Evolutionary conservation across 169 alveolate species (phyloP).

Genomic region (Babesia bigemina): DNA sequence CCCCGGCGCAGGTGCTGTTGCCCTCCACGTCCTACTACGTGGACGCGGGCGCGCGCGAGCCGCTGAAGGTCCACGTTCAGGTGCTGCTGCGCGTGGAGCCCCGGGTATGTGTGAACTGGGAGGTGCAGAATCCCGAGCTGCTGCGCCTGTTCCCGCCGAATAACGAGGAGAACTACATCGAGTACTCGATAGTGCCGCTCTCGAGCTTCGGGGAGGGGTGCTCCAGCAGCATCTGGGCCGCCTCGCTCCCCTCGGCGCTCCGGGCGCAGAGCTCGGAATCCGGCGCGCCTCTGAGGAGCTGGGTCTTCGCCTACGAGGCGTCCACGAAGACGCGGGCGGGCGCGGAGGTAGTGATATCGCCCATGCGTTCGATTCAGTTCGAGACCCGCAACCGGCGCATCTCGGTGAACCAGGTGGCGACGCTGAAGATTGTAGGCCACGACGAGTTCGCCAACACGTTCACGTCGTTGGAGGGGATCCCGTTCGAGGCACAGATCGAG

Average conservation of each 20-base stretch:
- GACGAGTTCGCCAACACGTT: constrained; percentile 59
- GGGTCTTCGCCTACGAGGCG: constrained; percentile 60
- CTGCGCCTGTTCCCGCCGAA: constrained; percentile 11
- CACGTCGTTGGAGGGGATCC: constrained; percentile 67
- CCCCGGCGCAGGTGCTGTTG: constrained; percentile 62
- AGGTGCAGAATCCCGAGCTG: constrained; percentile 54
- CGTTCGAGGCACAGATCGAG: constrained; percentile 41
- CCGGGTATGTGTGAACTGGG: constrained; percentile 64
- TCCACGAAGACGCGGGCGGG: constrained; percentile 41
- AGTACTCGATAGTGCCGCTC: constrained; percentile 2
- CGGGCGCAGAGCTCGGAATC: not conserved
- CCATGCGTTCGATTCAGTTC: constrained; percentile 43
- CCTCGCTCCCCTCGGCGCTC: constrained; percentile 10
- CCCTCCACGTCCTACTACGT: constrained; percentile 54
- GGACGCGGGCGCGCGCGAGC: constrained; percentile 10
- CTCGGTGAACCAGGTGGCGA: constrained; percentile 57
- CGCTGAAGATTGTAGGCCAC: constrained; percentile 64
- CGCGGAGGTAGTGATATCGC: constrained; percentile 65
- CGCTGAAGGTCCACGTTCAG: constrained; percentile 42
- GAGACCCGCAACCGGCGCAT: constrained; percentile 67
- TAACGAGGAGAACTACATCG: constrained; percentile 31
- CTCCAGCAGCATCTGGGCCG: constrained; percentile 43
- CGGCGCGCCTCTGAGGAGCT: constrained; percentile 45
- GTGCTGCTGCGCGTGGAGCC: constrained; percentile 57
- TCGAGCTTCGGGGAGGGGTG: constrained; percentile 20